These are phyloP conservation scores for Fonsecaea multimorphosa DNA, from an alignment of 2,329 filamentous ascomycete genomes.

Conservation along the genomic window DNA sequence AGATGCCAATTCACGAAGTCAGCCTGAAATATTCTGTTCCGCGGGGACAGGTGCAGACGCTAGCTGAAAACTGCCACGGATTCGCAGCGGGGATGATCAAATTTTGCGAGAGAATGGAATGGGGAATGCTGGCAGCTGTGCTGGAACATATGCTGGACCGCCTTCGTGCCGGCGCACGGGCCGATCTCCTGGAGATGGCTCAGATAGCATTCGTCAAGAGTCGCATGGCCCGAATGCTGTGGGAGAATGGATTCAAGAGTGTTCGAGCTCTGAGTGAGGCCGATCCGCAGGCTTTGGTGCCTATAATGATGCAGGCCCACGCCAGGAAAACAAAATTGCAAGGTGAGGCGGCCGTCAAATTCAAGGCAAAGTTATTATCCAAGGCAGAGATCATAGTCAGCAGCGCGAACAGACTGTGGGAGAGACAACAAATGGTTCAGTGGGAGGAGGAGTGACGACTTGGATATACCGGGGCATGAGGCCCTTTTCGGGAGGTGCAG, in stretches of 20 bases:
- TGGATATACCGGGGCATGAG: not conserved
- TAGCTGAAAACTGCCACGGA: constrained; percentile 76
- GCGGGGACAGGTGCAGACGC: constrained; percentile 72
- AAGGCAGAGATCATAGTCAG: constrained; percentile 73
- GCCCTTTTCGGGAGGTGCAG: not conserved
- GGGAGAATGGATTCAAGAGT: constrained; percentile 76
- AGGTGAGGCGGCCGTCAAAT: constrained; percentile 63
- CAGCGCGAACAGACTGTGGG: constrained; percentile 73
- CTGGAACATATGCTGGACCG: constrained; percentile 78
- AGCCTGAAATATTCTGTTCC: constrained; percentile 73
- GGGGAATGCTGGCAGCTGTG: constrained; percentile 69
- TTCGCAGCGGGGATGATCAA: constrained; percentile 81
- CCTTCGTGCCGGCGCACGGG: constrained; percentile 72
- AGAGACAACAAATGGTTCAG: constrained; percentile 46
- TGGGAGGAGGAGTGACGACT: constrained; percentile 36
- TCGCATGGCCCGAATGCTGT: constrained; percentile 74
- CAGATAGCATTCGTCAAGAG: constrained; percentile 78
- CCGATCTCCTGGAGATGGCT: constrained; percentile 72
- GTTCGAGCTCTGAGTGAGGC: constrained; percentile 72
- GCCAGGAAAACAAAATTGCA: constrained; percentile 57
- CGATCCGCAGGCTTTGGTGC: constrained; percentile 69
- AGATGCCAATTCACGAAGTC: constrained; percentile 72
- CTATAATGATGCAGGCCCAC: constrained; percentile 69
- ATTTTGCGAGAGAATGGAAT: constrained; percentile 73
- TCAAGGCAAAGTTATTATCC: constrained; percentile 66